Evolutionary conservation across 805 yeast species (phyloP), one percentile per base, ranked within the genome.

Genomic region (Kregervanrija pseudodelftensis): DNA sequence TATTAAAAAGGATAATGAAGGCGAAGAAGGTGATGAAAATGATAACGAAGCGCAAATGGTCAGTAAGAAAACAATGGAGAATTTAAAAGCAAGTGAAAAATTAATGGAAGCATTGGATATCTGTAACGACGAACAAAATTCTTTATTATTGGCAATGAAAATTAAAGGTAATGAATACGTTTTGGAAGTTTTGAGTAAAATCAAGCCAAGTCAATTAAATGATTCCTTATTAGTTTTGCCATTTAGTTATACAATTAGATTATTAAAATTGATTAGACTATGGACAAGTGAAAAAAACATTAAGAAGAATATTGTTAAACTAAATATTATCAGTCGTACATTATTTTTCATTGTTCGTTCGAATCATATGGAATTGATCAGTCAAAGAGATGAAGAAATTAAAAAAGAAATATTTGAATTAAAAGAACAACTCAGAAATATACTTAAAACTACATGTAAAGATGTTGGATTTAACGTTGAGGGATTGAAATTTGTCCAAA

Each of bases 161-260:
- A 73, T 83, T 49, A 66, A 76, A 4, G 95, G 96, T 1, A 85
- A 80, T 46, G 78, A 80, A 48, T 84, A 91, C 57, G 90, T 93
- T 16, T 70, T 91, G 66, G 82, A 81, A 39, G 80, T 82, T 0
- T 61, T 91, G 12, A 59, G 69, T 33, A 80, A 79, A 56, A 86
- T 93, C 60, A 83, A 76, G 55, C 78, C 95, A 0, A 76, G 95
- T 0, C 96, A 91, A 56, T 67, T 93, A 33, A 96, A 91, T 56
- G 99, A 93, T 65, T 95, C 98, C 1, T 72, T 93, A 44, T 66
- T 93, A 39, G 95, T 93, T 1, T 70, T 93, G 43, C 96, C 99
- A 31, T 90, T 91, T 57, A 87, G 95, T 10, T 84, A 82, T 63
- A 82, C 90, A 2, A 60, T 81, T 45, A 77, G 77, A 52, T 71